phyloP scores from a whole-genome alignment of 306 rosid species.

The Oemleria cerasiformis region DNA sequence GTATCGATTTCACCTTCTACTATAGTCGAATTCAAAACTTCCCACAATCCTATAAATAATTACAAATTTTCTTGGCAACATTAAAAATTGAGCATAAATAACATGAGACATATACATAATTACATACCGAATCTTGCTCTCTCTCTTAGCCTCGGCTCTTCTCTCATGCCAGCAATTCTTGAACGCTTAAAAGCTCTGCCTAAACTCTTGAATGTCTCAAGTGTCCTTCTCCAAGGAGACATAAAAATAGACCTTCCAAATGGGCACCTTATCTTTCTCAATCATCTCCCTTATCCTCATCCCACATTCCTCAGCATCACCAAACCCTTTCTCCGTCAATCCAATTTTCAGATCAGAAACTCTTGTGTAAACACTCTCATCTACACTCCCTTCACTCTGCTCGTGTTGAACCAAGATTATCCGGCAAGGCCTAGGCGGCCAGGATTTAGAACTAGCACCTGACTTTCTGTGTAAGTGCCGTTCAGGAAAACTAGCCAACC shows the following conservation, averaged over 20 bases:
- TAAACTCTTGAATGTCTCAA: slow-evolving; percentile 48
- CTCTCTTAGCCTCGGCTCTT: slow-evolving; percentile 83
- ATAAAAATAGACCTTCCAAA: slow-evolving; percentile 77
- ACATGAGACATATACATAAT: no score
- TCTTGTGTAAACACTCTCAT: slow-evolving; percentile 60
- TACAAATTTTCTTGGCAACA: not conserved
- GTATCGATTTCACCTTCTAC: no score
- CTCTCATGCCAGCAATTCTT: slow-evolving; percentile 75
- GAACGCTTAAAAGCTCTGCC: slow-evolving; percentile 65
- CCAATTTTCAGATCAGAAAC: slow-evolving; percentile 70
- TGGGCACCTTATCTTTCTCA: slow-evolving; percentile 32
- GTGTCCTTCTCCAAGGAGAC: slow-evolving; percentile 69
- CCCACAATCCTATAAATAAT: no score
- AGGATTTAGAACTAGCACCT: not conserved
- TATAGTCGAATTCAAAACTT: no score
- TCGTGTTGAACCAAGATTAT: slow-evolving; percentile 87
- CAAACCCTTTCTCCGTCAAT: slow-evolving; percentile 51
- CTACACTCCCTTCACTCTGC: slow-evolving; percentile 78
- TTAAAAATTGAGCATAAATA: not conserved
- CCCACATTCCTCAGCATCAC: slow-evolving; percentile 66
- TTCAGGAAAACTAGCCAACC: slow-evolving; percentile 38
- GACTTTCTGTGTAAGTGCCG: slow-evolving; percentile 17
- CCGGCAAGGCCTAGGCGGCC: slow-evolving; percentile 74
- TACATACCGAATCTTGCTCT: slow-evolving; percentile 76
- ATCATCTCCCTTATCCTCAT: slow-evolving; percentile 43